phyloP scores from a whole-genome alignment of 768 basidiomycete genomes.

The Collybia sp. region DNA sequence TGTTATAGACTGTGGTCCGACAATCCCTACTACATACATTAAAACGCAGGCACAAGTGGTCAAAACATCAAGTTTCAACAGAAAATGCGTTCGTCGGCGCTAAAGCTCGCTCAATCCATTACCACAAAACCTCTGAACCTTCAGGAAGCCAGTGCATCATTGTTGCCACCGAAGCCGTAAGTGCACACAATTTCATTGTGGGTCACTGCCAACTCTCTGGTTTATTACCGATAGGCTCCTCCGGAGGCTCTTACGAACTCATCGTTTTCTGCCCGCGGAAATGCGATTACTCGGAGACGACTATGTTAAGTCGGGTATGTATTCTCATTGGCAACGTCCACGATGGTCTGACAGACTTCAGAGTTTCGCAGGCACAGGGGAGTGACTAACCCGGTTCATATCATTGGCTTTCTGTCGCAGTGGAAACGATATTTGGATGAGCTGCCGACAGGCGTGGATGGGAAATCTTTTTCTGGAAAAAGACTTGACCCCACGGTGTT shows the following conservation, averaged over 20 bases:
- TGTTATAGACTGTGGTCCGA: no score
- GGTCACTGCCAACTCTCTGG: neutral
- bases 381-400: conserved; percentile 80
- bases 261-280: conserved; percentile 65
- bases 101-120: conserved; percentile 52
- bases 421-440: conserved; percentile 93
- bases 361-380: conserved; percentile 85
- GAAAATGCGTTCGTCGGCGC: conserved; percentile 35
- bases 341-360: conserved; percentile 17
- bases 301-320: conserved; percentile 76
- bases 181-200: conserved; percentile 17
- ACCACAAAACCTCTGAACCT: conserved; percentile 56
- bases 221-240: conserved; percentile 52
- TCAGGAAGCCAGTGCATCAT: conserved; percentile 55
- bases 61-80: neutral
- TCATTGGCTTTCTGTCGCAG: conserved; percentile 93
- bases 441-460: conserved; percentile 44
- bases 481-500: conserved; percentile 66
- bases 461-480: conserved; percentile 51
- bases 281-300: conserved; percentile 84
- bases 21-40: no score
- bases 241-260: conserved; percentile 75
- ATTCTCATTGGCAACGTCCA: neutral
- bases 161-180: conserved; percentile 84
- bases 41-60: no score